phyloP scores from a whole-genome alignment of 768 basidiomycete genomes.

The Pisolithus tinctorius region DNA sequence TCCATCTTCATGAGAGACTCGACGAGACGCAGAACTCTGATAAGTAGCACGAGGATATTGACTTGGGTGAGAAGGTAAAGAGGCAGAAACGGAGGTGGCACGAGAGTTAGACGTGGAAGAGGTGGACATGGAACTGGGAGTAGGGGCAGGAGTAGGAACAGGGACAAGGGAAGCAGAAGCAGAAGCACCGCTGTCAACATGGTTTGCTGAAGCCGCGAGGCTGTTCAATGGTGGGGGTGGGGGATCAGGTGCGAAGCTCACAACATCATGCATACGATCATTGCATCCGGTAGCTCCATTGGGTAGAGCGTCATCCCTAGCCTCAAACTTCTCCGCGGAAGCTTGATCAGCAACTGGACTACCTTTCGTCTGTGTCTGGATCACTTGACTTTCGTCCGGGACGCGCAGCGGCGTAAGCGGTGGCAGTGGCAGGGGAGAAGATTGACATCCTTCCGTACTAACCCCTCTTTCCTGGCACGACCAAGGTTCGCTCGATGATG shows the following conservation, averaged over 20 bases:
- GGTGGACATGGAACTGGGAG: constrained; percentile 20
- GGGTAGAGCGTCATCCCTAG: constrained; percentile 16
- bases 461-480: too few species aligned
- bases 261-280: constrained; percentile 15
- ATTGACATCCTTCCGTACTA: neutral
- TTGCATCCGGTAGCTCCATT: constrained; percentile 13
- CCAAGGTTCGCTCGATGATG: neutral
- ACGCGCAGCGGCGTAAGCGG: constrained; percentile 1
- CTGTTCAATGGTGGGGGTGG: constrained; percentile 26
- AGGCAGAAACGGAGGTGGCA: constrained; percentile 15
- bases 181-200: neutral
- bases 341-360: constrained; percentile 2
- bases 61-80: constrained; percentile 2
- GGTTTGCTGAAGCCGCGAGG: constrained; percentile 10
- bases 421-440: neutral
- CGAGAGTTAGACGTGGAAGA: constrained; percentile 15
- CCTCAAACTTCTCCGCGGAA: constrained; percentile 20
- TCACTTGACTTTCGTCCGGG: constrained; percentile 2
- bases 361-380: constrained; percentile 5
- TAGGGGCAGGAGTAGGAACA: constrained; percentile 7
- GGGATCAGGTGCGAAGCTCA: constrained; percentile 25
- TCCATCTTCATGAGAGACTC: constrained; percentile 44
- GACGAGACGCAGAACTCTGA: constrained; percentile 16
- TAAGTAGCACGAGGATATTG: neutral
- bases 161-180: neutral